A percentile compares a stretch with the other conserved stretches of the same genome.
Conservation (phyloP, 2,329 filamentous ascomycete species). For the Xylariales sp. region DNA sequence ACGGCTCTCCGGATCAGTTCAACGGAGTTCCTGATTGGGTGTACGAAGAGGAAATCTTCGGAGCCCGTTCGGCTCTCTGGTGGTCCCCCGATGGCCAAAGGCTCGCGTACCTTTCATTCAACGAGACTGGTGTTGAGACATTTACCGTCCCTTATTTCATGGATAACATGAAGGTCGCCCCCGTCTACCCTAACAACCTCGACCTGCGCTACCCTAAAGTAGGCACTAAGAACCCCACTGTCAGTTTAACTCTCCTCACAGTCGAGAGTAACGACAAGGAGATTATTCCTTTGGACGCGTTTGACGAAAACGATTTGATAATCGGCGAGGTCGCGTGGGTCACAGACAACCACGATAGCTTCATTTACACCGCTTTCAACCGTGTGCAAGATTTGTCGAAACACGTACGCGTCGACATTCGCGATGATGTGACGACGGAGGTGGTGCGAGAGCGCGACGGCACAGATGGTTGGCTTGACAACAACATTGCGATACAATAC, state of each 20-base stretch:
- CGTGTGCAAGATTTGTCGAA: conserved; percentile 75
- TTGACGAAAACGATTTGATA: conserved; percentile 69
- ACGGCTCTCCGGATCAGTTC: conserved; percentile 72
- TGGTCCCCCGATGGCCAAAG: conserved; percentile 67
- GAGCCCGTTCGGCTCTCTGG: conserved; percentile 63
- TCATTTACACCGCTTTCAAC: conserved; percentile 75
- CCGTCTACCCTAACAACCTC: conserved; percentile 70
- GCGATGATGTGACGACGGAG: conserved; percentile 57
- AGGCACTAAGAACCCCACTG: conserved; percentile 74
- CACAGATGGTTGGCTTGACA: conserved; percentile 71
- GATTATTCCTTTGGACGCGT: conserved; percentile 65
- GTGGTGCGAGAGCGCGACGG: conserved; percentile 68
- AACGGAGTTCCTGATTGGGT: conserved; percentile 75
- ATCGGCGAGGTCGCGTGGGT: conserved; percentile 77
- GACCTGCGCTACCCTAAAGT: conserved; percentile 77
- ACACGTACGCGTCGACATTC: conserved; percentile 67
- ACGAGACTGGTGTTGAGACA: conserved; percentile 74
- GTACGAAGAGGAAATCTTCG: conserved; percentile 69
- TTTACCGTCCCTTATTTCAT: conserved; percentile 76
- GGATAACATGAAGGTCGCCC: conserved; percentile 66
- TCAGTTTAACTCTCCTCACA: conserved; percentile 67
- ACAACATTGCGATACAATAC: conserved; percentile 66
- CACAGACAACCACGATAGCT: conserved; percentile 68
- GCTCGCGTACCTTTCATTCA: conserved; percentile 67
- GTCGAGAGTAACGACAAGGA: conserved; percentile 59